phyloP scores from a whole-genome alignment of 345 rosid species.

The Nephelium lappaceum region DNA sequence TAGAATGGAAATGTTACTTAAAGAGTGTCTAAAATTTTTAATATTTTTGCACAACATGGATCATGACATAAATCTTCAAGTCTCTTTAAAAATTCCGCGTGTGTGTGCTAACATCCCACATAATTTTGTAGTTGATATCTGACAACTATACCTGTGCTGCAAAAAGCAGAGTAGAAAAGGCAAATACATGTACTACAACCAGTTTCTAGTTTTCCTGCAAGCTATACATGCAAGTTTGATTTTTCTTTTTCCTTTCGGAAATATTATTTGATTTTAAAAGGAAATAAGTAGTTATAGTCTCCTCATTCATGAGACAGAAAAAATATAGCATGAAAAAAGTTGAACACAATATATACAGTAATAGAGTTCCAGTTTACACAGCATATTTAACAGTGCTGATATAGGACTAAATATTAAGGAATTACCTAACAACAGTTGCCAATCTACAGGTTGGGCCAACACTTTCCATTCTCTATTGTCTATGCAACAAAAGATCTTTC shows the following conservation, averaged over 20 bases:
- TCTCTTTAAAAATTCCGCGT: no score
- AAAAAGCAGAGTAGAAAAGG: not conserved
- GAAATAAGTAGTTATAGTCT: not conserved
- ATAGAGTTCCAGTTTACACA: not conserved
- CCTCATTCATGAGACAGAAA: not conserved
- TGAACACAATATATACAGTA: not conserved
- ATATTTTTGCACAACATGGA: no score
- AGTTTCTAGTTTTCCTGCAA: not conserved
- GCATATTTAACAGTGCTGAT: not conserved
- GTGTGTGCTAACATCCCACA: not conserved
- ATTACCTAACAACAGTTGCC: not conserved
- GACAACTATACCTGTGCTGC: not conserved
- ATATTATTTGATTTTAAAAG: not conserved
- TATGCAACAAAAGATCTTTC: not conserved
- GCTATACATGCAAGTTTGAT: no score
- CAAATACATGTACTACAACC: not conserved
- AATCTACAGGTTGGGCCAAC: not conserved
- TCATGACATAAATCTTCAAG: no score
- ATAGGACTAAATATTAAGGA: not conserved
- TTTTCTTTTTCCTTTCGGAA: no score
- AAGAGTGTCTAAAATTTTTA: no score
- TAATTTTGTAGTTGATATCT: not conserved
- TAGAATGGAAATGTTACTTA: not conserved
- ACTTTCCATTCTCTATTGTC: not conserved
- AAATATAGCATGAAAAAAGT: not conserved